Evolutionary conservation across 2,329 filamentous ascomycete species (phyloP).

Genomic region (Aspergillus fischeri): DNA sequence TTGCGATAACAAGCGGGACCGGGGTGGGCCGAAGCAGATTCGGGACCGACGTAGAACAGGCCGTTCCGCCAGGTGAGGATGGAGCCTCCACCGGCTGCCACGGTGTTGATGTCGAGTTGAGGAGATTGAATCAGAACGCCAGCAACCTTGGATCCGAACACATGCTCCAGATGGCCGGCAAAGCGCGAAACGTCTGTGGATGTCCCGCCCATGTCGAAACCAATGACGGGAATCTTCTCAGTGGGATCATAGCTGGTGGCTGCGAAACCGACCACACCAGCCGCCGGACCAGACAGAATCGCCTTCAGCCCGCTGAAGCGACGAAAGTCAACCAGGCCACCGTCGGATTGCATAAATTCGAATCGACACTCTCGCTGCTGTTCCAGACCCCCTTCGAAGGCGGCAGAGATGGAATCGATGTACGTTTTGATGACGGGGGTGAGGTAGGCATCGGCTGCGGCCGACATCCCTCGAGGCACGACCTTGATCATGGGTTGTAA

Average conservation of each 20-base stretch:
- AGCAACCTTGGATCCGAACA: constrained; percentile 89
- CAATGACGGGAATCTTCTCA: constrained; percentile 81
- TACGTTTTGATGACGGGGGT: constrained; percentile 77
- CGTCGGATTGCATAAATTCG: constrained; percentile 95
- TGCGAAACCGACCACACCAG: constrained; percentile 89
- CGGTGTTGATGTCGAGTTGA: constrained; percentile 91
- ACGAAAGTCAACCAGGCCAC: constrained; percentile 56
- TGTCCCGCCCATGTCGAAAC: constrained; percentile 94
- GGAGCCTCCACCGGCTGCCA: constrained; percentile 73
- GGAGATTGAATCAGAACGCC: constrained; percentile 93
- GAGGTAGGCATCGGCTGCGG: constrained; percentile 74
- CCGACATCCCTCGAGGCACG: constrained; percentile 71
- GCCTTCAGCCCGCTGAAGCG: constrained; percentile 80
- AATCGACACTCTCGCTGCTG: constrained; percentile 71
- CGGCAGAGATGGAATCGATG: constrained; percentile 52
- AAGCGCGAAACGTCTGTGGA: constrained; percentile 86
- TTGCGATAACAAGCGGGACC: constrained; percentile 92
- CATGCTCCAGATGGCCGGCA: constrained; percentile 83
- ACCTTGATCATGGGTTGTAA: constrained; percentile 85
- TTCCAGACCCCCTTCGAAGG: constrained; percentile 74
- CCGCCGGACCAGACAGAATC: constrained; percentile 87
- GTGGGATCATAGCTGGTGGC: constrained; percentile 82
- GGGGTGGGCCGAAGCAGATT: constrained; percentile 86
- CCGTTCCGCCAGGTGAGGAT: constrained; percentile 82
- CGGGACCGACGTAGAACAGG: constrained; percentile 85